Evolutionary conservation across 2,329 filamentous ascomycete genomes (phyloP).

Genomic region (Aspergillus sp.): DNA sequence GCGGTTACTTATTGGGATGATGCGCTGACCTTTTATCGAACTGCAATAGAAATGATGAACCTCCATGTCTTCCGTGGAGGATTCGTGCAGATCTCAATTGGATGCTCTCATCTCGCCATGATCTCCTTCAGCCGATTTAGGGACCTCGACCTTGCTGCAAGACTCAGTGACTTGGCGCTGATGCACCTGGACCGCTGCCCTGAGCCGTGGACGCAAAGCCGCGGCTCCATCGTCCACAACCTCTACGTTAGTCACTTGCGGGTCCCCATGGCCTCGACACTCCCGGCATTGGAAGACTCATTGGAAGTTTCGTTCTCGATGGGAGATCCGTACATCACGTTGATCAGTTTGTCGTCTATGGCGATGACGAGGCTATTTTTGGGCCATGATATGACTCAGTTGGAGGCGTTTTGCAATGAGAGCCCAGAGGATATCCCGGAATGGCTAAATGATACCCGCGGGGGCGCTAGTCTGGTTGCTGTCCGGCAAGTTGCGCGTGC

Average conservation of each 20-base stretch:
- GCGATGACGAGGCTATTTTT: conserved; percentile 51
- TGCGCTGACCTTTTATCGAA: conserved; percentile 52
- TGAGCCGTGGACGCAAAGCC: conserved; percentile 49
- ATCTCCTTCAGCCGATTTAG: conserved; percentile 53
- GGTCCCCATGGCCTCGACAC: conserved; percentile 45
- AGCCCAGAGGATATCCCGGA: conserved; percentile 51
- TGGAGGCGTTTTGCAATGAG: conserved; percentile 53
- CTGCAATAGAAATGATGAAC: conserved; percentile 52
- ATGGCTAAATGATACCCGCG: conserved; percentile 52
- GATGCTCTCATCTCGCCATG: conserved; percentile 52
- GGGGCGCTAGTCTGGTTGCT: conserved; percentile 51
- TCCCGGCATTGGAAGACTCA: conserved; percentile 48
- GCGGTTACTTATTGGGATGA: conserved; percentile 56
- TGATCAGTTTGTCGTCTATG: conserved; percentile 54
- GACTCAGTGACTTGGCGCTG: conserved; percentile 49
- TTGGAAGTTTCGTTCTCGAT: conserved; percentile 52
- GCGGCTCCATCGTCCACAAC: conserved; percentile 52
- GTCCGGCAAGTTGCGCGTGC: conserved; percentile 52
- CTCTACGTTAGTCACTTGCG: conserved; percentile 57
- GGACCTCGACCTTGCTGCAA: conserved; percentile 48
- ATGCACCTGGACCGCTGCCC: conserved; percentile 47
- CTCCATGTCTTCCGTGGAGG: conserved; percentile 49
- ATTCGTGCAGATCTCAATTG: conserved; percentile 53
- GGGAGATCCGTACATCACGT: conserved; percentile 52
- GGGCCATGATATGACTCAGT: conserved; percentile 51